phyloP scores from a whole-genome alignment of 176 grass and related monocot genomes.

The Thinopyrum elongatum region DNA sequence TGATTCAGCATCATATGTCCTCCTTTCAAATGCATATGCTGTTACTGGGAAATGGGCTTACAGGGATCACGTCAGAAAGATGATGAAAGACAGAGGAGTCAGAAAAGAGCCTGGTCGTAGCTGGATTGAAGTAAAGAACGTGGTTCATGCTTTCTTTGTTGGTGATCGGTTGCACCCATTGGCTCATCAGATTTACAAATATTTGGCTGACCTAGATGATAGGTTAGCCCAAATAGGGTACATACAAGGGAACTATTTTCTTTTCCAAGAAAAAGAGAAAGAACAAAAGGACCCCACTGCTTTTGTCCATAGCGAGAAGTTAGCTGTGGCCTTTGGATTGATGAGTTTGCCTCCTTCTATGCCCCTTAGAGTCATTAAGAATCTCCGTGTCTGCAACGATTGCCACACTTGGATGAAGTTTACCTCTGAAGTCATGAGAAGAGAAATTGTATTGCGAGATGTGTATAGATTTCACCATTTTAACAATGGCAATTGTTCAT shows the following conservation, averaged over 20 bases:
- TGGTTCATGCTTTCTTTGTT: constrained; percentile 67
- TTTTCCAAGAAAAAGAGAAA: constrained; percentile 64
- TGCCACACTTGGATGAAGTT: constrained; percentile 79
- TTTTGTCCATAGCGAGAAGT: constrained; percentile 62
- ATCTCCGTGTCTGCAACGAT: constrained; percentile 63
- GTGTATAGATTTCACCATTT: constrained; percentile 84
- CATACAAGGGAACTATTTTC: constrained; percentile 44
- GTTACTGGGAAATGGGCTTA: constrained; percentile 54
- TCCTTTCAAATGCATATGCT: constrained; percentile 77
- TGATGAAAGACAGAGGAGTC: constrained; percentile 69
- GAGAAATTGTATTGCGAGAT: constrained; percentile 64
- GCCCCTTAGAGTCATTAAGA: constrained; percentile 70
- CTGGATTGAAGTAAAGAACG: constrained; percentile 60
- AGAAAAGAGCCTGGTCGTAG: constrained; percentile 67
- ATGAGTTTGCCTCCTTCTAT: constrained; percentile 42
- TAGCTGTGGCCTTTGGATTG: constrained; percentile 62
- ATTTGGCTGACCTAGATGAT: constrained; percentile 45
- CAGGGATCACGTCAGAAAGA: constrained; percentile 74
- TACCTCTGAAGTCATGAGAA: constrained; percentile 31
- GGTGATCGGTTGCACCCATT: constrained; percentile 57
- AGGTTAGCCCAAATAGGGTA: constrained; percentile 60
- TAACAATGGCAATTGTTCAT: constrained; percentile 55
- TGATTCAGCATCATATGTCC: constrained; percentile 59
- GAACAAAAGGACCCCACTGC: constrained; percentile 44
- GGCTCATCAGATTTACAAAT: constrained; percentile 48